Evolutionary conservation across 2,329 filamentous ascomycete species (phyloP), one percentile per base, ranked within the genome.

Genomic region (Verticillium albo-atrum): DNA sequence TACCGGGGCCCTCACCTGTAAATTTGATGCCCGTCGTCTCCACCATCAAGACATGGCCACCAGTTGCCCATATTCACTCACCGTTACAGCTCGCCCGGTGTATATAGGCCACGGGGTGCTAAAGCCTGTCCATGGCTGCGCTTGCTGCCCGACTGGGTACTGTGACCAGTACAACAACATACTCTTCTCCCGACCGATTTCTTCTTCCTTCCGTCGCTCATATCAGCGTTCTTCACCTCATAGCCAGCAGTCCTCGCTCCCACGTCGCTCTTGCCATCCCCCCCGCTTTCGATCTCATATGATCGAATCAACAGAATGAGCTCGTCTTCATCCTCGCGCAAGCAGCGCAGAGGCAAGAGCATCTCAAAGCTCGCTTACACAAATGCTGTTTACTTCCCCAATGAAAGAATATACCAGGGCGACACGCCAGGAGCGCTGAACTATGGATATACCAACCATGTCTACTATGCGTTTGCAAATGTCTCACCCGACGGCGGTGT

Each of bases 321-420:
- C 64, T 77, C 77, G 55, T 62, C 58, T 4, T 59, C 58, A 17
- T 74, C 76, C 15, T 78, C 77, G 51, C 77, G 75, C 68, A 80
- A 74, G 70, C 73, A 77, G 64, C 78, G 77, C 62, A 75, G 79
- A 65, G 70, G 75, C 50, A 72, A 75, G 37, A 80, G 78, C 71
- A 70, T 75, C 47, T 74, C 75, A 26, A 77, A 72, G 61, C 77
- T 86, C 62, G 83, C 85, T 75, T 83, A 79, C 70, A 84, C 84
- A 68, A 95, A 95, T 72, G 90, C 88, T 25, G 89, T 92, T 20
- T 95, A 94, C 75, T 95, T 91, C 72, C 89, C 90, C n/a, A 94
- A 91, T 74, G 87, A 85, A 76, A 81, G 87, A 60, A 84, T 92
- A 65, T 92, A 92, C 74, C 81, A 82, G 59, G 84, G 88, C 63